These are phyloP conservation scores for Sarcomyxa edulis DNA, from an alignment of 768 basidiomycete genomes.

Conservation along the genomic window DNA sequence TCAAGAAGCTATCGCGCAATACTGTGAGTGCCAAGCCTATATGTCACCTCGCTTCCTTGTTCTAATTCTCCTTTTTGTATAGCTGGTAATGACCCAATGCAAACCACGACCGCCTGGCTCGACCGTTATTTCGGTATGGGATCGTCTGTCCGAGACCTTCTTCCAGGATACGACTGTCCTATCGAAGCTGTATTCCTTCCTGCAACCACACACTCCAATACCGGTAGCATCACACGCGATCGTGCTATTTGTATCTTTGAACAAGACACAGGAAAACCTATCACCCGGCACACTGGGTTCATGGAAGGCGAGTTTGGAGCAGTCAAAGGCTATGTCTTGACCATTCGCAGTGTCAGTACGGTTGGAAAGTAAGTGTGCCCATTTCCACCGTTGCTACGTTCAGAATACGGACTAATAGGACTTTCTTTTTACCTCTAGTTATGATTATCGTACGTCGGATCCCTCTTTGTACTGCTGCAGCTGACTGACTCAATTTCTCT, in stretches of 20 bases:
- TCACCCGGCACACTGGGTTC: constrained; percentile 54
- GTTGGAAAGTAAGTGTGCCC: constrained; percentile 53
- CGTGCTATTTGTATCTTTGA: constrained; percentile 64
- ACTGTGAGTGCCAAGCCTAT: constrained; percentile 26
- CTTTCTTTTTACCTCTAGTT: constrained; percentile 25
- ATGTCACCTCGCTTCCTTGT: not conserved
- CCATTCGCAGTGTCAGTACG: constrained; percentile 52
- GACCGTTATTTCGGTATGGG: constrained; percentile 67
- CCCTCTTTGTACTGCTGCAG: not conserved
- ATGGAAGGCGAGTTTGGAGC: constrained; percentile 52
- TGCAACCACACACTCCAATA: constrained; percentile 43
- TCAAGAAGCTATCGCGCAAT: constrained; percentile 60
- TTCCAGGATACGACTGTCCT: constrained; percentile 67
- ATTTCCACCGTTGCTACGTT: not conserved
- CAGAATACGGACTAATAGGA: not conserved
- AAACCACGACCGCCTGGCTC: constrained; percentile 56
- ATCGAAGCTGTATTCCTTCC: constrained; percentile 56
- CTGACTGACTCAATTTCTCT: not conserved
- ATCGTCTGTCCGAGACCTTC: constrained; percentile 45
- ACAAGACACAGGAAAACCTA: constrained; percentile 50
- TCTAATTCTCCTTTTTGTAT: not conserved
- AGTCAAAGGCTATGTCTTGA: constrained; percentile 53
- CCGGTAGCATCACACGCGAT: constrained; percentile 38
- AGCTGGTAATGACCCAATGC: constrained; percentile 61
- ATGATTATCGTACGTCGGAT: constrained; percentile 44